A percentile compares a stretch with the other conserved stretches of the same genome.
These are phyloP conservation scores for Lodderomyces theae DNA, from an alignment of 1,139 yeast genomes.

Conservation along the genomic window DNA sequence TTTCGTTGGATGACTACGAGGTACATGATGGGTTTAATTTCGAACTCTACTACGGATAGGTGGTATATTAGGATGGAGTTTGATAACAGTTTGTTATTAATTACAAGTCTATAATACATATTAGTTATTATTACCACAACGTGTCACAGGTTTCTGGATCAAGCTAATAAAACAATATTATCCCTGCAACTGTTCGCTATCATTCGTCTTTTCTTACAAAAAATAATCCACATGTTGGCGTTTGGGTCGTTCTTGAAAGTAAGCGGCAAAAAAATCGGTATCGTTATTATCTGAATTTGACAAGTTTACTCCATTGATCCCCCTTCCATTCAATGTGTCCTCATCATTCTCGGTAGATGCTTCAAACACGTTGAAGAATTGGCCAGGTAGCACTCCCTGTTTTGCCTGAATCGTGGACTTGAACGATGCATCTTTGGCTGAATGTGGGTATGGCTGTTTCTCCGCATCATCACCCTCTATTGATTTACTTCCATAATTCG, in stretches of 20 bases:
- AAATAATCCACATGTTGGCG: slow-evolving; percentile 67
- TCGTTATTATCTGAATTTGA: slow-evolving; percentile 12
- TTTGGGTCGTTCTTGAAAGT: slow-evolving; percentile 24
- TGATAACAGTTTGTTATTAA: background rate
- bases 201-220: slow-evolving; percentile 31
- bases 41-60: slow-evolving; percentile 69
- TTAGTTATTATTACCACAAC: background rate
- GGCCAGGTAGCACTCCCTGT: slow-evolving; percentile 39
- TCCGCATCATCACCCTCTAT: slow-evolving; percentile 3
- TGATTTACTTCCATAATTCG: slow-evolving; percentile 26
- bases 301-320: slow-evolving; percentile 35
- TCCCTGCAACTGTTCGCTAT: too few relatives aligned
- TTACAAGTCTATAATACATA: slow-evolving; percentile 3
- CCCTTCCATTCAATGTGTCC: slow-evolving; percentile 41
- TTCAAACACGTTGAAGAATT: slow-evolving; percentile 86
- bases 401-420: slow-evolving; percentile 10
- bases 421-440: slow-evolving; percentile 3
- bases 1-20: slow-evolving; percentile 87
- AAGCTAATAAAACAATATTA: too few relatives aligned
- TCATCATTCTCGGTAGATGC: slow-evolving; percentile 87
- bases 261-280: slow-evolving; percentile 19
- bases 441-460: slow-evolving; percentile 6
- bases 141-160: too few relatives aligned
- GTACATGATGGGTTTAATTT: slow-evolving; percentile 85
- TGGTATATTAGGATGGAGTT: too few relatives aligned